Percentiles rank a stretch among this genome's conserved stretches.
Evolutionary conservation across 2,329 filamentous ascomycete genomes (phyloP).

Genomic region (Pseudocercospora eumusae): DNA sequence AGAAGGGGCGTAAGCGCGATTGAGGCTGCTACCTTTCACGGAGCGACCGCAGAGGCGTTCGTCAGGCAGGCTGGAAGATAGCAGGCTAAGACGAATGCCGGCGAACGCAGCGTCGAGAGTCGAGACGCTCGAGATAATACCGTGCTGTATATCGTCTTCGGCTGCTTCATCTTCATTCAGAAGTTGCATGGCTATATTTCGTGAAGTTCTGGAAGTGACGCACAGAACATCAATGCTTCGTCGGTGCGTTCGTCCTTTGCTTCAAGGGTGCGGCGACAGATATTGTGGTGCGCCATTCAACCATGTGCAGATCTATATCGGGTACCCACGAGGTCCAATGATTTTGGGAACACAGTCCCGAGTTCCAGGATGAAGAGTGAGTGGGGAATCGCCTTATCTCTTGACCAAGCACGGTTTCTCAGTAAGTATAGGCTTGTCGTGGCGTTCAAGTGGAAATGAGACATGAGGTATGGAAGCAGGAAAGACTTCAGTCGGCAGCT

Average conservation of each 20-base stretch:
- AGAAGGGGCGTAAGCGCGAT: neutral
- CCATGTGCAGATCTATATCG: conserved; percentile 2
- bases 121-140: conserved; percentile 1
- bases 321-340: conserved; percentile 3
- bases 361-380: neutral
- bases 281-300: conserved; percentile 5
- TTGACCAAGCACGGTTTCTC: neutral
- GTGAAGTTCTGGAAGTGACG: neutral
- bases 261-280: neutral
- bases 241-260: neutral
- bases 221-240: neutral
- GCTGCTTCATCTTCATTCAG: neutral
- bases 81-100: neutral
- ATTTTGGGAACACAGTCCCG: neutral
- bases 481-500: no score
- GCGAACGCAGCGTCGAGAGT: neutral
- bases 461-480: neutral
- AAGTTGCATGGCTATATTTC: conserved; percentile 1
- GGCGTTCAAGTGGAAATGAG: conserved; percentile 11
- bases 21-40: conserved; percentile 7
- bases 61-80: neutral
- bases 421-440: neutral
- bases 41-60: conserved; percentile 8
- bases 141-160: neutral
- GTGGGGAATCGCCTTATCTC: neutral